Percentiles rank a stretch among this genome's conserved stretches.
Conservation (phyloP, 208 protist genomes). For the Leishmania lainsoni region DNA sequence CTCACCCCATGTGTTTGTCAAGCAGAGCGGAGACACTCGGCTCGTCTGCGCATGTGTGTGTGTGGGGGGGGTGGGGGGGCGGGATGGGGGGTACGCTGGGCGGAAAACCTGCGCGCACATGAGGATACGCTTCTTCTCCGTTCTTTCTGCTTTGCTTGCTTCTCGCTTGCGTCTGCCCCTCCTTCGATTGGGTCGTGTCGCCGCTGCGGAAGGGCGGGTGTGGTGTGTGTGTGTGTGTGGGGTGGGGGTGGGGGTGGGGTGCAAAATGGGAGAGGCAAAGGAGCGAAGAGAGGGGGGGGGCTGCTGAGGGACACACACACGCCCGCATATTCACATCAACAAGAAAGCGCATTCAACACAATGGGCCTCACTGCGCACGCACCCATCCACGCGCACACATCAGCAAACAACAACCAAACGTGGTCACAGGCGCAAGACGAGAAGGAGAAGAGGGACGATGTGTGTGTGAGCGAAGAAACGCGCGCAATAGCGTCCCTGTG, state of each 20-base stretch:
- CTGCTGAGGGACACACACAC: neutral
- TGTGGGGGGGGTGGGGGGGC: too few relatives aligned
- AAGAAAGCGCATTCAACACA: neutral
- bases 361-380: neutral
- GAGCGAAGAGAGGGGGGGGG: neutral
- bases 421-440: neutral
- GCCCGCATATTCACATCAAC: neutral
- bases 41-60: neutral
- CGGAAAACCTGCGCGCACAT: neutral
- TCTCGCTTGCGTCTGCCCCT: too few relatives aligned
- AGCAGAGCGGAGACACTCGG: neutral
- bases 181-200: neutral
- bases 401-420: neutral
- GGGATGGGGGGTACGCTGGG: neutral
- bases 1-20: neutral
- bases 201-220: neutral
- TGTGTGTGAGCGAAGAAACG: neutral
- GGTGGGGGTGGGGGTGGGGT: too few relatives aligned
- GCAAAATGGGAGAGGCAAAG: neutral
- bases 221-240: neutral
- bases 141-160: neutral
- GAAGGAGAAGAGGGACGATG: neutral
- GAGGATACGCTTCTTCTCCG: neutral
- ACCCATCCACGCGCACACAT: neutral
- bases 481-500: neutral